Evolutionary conservation across 2,329 filamentous ascomycete genomes (phyloP).

Genomic region (Mycosphaerella arachidis): DNA sequence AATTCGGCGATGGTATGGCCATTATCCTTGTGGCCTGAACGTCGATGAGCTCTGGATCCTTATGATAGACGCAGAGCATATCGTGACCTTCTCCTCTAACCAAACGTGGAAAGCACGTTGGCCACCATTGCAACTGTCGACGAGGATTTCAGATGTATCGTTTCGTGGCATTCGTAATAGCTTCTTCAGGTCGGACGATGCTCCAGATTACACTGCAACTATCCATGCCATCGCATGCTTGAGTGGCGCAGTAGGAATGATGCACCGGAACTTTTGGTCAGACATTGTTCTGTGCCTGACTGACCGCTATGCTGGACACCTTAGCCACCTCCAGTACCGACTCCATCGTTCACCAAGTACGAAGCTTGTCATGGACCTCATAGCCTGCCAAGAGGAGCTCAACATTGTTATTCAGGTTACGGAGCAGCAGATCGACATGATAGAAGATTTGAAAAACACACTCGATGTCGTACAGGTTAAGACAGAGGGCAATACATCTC

Average conservation of each 20-base stretch:
- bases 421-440: conserved; percentile 39
- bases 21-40: conserved; percentile 39
- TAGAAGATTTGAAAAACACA: conserved; percentile 28
- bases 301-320: conserved; percentile 41
- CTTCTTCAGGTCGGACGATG: conserved; percentile 32
- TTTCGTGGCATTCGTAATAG: conserved; percentile 41
- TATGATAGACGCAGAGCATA: conserved; percentile 37
- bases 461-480: conserved; percentile 1
- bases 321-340: conserved; percentile 41
- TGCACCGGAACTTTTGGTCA: conserved; percentile 43
- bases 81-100: conserved; percentile 42
- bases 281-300: conserved; percentile 40
- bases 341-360: conserved; percentile 40
- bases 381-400: conserved; percentile 43
- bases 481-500: conserved; percentile 1
- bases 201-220: conserved; percentile 36
- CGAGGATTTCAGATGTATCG: conserved; percentile 38
- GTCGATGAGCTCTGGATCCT: conserved; percentile 44
- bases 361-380: conserved; percentile 42
- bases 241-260: conserved; percentile 40
- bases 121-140: conserved; percentile 40
- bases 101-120: conserved; percentile 43
- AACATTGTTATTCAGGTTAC: conserved; percentile 44
- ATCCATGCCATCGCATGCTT: conserved; percentile 38
- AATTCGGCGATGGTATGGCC: conserved; percentile 41